Base-by-base conservation (phyloP, 1,284 basidiomycete genomes). In the Termitomyces sp. region DNA sequence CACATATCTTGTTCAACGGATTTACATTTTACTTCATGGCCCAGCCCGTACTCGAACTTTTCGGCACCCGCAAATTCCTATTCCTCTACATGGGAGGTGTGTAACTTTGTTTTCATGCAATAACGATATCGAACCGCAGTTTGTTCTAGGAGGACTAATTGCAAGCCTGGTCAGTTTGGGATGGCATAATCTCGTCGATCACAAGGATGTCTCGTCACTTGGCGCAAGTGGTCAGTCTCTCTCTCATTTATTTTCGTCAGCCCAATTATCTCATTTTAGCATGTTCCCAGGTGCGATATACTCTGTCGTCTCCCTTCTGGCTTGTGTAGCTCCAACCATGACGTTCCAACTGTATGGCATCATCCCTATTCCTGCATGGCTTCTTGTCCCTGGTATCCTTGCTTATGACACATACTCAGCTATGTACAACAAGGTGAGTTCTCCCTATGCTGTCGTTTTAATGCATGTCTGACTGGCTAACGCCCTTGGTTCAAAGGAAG, bases 291-390 rank as follows among this genome's bases (percentile, higher is more conserved):
- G 83, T 58, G 86, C 91, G 5, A 86, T 94, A 57, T 90, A 84
- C 70, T 81, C 85, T 8, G 76, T 89, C 24, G 70, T 92, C 48
- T 82, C 88, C 2, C 79, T 86, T 64, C 82, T 89, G 52, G 87
- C 89, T 1, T 88, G 85, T 66, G 68, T 81, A 5, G 80, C 84
- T 40, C 93, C 93, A 0, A 78, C 63, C 7, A 75, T 85, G 54
- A 83, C 76, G 0, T 90, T 95, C 67, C 71, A 83, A n/a, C 68
- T 96, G 49, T 95, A 92, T 68, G 90, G 84, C 52, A 78, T 94
- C 62, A 70, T 96, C 9, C 94, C 93, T 13, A 76, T 90, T 56
- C 92, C 92, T 0, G 92, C 92, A 0, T 94, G 92, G 90, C 74
- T 79, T 2, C 79, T 82, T 33, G 85, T 94, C 1, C 72, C 80